A percentile compares a stretch with the other conserved stretches of the same genome.
These are phyloP conservation scores for Flaveria bidentis DNA, from an alignment of 129 eudicot species.

Conservation along the genomic window DNA sequence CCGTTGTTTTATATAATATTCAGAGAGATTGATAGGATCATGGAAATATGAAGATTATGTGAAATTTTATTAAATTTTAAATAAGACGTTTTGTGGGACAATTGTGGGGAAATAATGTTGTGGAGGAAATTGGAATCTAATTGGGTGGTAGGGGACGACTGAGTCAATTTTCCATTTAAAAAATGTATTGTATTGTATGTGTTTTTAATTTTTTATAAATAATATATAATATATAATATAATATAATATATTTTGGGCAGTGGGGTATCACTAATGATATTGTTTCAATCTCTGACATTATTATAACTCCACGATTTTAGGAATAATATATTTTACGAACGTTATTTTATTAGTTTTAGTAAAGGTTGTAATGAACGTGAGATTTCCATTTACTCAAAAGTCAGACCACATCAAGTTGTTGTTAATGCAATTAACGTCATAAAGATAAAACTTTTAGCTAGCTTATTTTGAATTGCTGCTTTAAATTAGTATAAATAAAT, in stretches of 20 bases:
- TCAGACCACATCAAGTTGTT: constrained; percentile 27
- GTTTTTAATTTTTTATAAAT: no score
- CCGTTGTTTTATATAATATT: background rate
- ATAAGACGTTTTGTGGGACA: constrained; percentile 15
- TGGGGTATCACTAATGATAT: constrained; percentile 19
- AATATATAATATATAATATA: no score
- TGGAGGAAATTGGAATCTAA: constrained; percentile 28
- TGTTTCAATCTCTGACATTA: constrained; percentile 19
- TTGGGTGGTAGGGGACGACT: constrained; percentile 29
- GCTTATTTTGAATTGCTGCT: no score
- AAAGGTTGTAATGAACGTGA: constrained; percentile 13
- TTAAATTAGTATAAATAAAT: no score
- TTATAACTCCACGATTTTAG: constrained; percentile 20
- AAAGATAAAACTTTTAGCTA: background rate
- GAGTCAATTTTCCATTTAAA: constrained; percentile 22
- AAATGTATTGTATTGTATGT: background rate
- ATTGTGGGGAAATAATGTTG: constrained; percentile 16
- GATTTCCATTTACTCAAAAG: constrained; percentile 13
- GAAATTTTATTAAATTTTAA: no score
- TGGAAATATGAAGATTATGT: no score
- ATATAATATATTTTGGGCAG: background rate
- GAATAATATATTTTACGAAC: constrained; percentile 15
- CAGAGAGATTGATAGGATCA: no score
- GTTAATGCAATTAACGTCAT: background rate
- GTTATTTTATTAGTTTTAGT: background rate